Evolutionary conservation across 1,139 yeast species (phyloP), one percentile per base, ranked within the genome.

Genomic region (Meyerozyma guilliermondii): DNA sequence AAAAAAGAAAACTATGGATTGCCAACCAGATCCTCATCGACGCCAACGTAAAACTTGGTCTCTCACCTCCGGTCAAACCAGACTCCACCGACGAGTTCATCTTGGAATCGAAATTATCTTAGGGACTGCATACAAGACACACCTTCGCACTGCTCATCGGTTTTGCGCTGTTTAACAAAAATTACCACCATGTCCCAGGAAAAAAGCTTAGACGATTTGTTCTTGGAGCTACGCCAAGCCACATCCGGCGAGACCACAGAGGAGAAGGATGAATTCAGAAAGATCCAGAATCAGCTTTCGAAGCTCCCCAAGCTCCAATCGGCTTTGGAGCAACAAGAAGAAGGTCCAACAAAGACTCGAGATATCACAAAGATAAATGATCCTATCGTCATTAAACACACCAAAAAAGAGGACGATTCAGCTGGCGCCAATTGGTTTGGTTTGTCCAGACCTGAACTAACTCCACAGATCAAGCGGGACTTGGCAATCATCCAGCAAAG

Each of bases 401-500:
- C 52, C 30, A 51, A 49, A 23, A 45, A 44, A 5, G 51, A 54
- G 16, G 50, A 45, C 2, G 54, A 50, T 16, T 45, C 50, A 16
- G 56, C 86, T 4, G 85, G 83, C 1, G 62, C 67, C 30, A 70
- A 81, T 48, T 92, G 98, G 98, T 92, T 89, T 59, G 74, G 82
- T 46, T 76, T 92, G 78, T 87, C 87, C 38, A 83, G 81, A 50
- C 83, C 87, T 2, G 96, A 87, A 53, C 64, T 89, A 50, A 87
- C 95, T 0, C 80, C 84, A 2, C 76, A 75, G 39, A 60, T 87
- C 27, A 86, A 84, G 56, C 74, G 96, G 46, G 98, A 92, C 61
- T 62, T 94, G 53, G 72, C 81, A 58, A 67, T 92, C 27, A 72
- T 92, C 45, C 83, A 87, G 56, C 87, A 91, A 69, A 81, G 98